Evolutionary conservation across 2,329 filamentous ascomycete genomes (phyloP).

Genomic region (Raffaelea arxii): DNA sequence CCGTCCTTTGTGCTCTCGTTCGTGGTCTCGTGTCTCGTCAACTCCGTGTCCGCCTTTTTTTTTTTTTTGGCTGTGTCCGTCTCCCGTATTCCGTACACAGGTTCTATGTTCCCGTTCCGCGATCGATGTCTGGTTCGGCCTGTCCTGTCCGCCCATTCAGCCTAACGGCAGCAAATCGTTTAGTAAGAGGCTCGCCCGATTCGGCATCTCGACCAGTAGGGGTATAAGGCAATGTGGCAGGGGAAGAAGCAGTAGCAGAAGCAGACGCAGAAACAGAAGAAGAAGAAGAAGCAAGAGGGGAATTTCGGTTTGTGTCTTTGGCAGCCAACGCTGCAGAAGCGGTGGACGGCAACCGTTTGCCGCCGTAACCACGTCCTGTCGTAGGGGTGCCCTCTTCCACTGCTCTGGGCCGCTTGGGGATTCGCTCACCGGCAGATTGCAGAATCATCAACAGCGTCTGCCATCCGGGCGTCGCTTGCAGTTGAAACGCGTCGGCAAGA

Average conservation of each 20-base stretch:
- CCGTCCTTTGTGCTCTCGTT: too few species aligned
- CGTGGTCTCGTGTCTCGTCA: too few species aligned
- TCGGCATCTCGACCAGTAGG: slow-evolving; percentile 15
- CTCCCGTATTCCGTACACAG: too few species aligned
- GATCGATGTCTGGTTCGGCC: background rate
- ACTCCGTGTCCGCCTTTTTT: too few species aligned
- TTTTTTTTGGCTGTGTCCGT: too few species aligned
- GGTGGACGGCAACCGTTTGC: background rate
- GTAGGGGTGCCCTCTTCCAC: slow-evolving; percentile 17
- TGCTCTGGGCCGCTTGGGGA: slow-evolving; percentile 58
- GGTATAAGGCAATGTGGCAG: slow-evolving; percentile 8
- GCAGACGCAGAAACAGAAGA: slow-evolving; percentile 10
- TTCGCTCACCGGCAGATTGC: slow-evolving; percentile 94
- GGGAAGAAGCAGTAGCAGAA: slow-evolving; percentile 13
- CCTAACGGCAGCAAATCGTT: slow-evolving; percentile 58
- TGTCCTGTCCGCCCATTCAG: slow-evolving; percentile 27
- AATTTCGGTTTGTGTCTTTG: too few species aligned
- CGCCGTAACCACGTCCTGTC: background rate
- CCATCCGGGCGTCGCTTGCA: slow-evolving; percentile 86
- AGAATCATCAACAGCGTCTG: slow-evolving; percentile 87
- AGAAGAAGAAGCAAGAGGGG: background rate
- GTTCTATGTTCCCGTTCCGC: background rate
- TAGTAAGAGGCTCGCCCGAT: slow-evolving; percentile 49
- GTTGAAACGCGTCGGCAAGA: slow-evolving; percentile 67
- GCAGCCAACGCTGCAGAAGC: background rate